Base-by-base conservation (phyloP, 2,329 filamentous ascomycete genomes). In the Phialophora chinensis region DNA sequence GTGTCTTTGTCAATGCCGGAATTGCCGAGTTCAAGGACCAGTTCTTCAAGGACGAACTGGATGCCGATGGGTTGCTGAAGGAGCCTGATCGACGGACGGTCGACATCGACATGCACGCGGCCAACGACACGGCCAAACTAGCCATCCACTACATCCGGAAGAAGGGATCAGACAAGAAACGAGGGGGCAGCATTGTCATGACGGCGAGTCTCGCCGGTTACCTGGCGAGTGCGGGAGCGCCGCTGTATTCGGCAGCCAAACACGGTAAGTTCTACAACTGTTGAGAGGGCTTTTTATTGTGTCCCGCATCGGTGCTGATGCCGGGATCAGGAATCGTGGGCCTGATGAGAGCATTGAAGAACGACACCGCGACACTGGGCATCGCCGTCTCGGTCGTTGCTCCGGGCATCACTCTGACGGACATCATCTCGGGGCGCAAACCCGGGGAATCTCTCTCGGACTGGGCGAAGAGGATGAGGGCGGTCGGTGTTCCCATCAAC, bases 201-300 rank as follows among this genome's bases (percentile, higher is more conserved):
- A 84, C 82, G 1, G 82, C 82, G 1, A 82, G 79, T 72, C 69
- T 84, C 62, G 82, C 82, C 1, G 82, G 82, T 0, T 84, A 84
- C 73, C 72, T 84, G 6, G 82, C 80, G 0, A 80, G 77, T 62
- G 81, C 81, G 11, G 82, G 82, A 0, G 79, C 81, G 27, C 81
- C 81, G 17, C 68, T 82, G 17, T 84, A 84, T 68, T 80, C 78
- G 31, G 82, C 82, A 23, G 82, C 82, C 10, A 84, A 84, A 66
- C 82, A 84, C 71, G 82, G 79, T 77, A 72, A 29, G 38, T 44
- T n/a, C 38, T 44, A 44, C 17, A n/a, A 14, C 17, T 1, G 14
- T 17, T 6, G 35, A 42, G 35, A 11, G 23, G 8, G 23, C 7
- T 12, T 6, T 27, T 12, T 10, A 31, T 42, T 52, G 12, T 4